Evolutionary conservation across 2,329 filamentous ascomycete species (phyloP), one percentile per base, ranked within the genome.

Genomic region (Trichoderma oligosporum): DNA sequence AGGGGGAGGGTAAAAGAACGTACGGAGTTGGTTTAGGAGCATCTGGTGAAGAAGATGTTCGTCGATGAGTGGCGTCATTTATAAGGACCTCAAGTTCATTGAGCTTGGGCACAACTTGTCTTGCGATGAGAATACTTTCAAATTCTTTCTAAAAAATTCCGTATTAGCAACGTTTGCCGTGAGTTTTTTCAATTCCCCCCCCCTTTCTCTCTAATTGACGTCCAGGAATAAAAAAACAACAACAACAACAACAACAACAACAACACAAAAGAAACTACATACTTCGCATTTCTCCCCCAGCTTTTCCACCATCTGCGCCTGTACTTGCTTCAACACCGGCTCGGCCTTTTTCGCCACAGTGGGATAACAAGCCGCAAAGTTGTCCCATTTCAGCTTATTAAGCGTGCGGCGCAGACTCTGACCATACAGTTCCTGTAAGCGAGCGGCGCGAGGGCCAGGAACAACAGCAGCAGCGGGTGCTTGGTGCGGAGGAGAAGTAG

Each of bases 361-460:
- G 41, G 84, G 83, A 67, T 84, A 87, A 70, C 84, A 87, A 2
- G 78, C 74, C 2, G 78, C 78, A 63, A 86, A 80, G 67, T 82
- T 82, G 47, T 79, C 75, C 72, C 78, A 82, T 61, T 72, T 76
- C 55, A 86, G 74, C 65, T 81, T 79, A 62, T 69, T 73, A 29
- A 86, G 75, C 2, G 83, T 85, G 63, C 77, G 78, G 44, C 70
- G 62, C 22, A 86, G 76, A 25, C 78, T 77, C 57, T 74, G 71
- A 54, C 74, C 73, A 66, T 83, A 84, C 31, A 84, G 73, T 54
- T 78, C 72, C 52, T 78, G 76, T 58, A 86, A 77, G 42, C 79
- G 77, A 25, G 72, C 64, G 2, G 84, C 84, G 62, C 83, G 82
- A 2, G 79, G 79, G 45, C 84, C 84, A 0, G 83, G 82, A 0